A percentile compares a stretch with the other conserved stretches of the same genome.
phyloP scores from a whole-genome alignment of 805 yeast genomes.

The Jamesozyma rosinii region DNA sequence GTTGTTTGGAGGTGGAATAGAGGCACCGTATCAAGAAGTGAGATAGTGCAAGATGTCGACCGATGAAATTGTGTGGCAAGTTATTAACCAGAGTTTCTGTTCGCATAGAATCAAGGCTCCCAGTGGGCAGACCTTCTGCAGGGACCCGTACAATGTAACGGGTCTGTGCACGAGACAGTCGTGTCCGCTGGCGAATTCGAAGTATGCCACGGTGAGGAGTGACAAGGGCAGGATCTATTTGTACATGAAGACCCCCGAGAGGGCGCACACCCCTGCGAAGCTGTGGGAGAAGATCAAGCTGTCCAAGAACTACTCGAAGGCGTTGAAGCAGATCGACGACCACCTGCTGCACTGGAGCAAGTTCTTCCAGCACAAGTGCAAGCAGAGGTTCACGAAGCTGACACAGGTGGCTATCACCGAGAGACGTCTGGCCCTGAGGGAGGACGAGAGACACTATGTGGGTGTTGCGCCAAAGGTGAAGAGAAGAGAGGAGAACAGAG shows the following conservation, averaged over 20 bases:
- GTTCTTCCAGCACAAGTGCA: conserved; percentile 83
- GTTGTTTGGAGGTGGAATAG: not conserved
- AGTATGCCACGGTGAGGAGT: conserved; percentile 79
- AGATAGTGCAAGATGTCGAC: conserved; percentile 40
- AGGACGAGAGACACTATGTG: conserved; percentile 87
- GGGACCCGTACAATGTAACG: conserved; percentile 91
- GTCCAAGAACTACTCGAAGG: conserved; percentile 80
- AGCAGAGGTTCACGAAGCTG: conserved; percentile 87
- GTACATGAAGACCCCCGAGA: conserved; percentile 95
- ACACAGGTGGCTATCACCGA: conserved; percentile 94
- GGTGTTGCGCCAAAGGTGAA: conserved; percentile 90
- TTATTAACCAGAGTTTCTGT: conserved; percentile 90
- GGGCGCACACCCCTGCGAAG: conserved; percentile 90
- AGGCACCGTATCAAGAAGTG: not conserved
- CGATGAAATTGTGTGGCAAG: conserved; percentile 93
- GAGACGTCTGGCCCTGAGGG: conserved; percentile 81
- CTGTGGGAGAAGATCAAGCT: conserved; percentile 92
- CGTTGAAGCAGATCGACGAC: conserved; percentile 80
- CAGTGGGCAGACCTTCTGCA: conserved; percentile 83
- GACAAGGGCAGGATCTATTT: conserved; percentile 71
- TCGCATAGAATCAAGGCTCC: conserved; percentile 86
- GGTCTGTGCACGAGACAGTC: conserved; percentile 91
- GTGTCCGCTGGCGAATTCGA: conserved; percentile 92
- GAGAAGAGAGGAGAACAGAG: conserved; percentile 89
- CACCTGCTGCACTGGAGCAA: conserved; percentile 89